Percentiles rank a stretch among this genome's conserved stretches.
Conservation (phyloP, 1,139 yeast species). For the Saccharomycopsis hybrid region DNA sequence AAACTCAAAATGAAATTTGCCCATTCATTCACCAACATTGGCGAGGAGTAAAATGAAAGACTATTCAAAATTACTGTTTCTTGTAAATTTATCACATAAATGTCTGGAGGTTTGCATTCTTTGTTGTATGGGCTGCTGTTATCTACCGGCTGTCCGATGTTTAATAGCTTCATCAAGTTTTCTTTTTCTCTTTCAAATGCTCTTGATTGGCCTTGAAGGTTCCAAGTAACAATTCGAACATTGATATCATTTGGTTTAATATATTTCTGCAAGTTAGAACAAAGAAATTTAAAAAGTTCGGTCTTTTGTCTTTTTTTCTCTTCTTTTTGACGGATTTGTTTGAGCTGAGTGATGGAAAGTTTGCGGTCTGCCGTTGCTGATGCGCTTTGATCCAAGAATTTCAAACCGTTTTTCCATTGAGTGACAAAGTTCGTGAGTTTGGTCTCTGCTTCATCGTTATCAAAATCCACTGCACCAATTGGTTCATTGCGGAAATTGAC, state of each 20-base stretch:
- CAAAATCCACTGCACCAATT: slow-evolving; percentile 14
- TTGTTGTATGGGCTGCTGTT: slow-evolving; percentile 10
- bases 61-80: slow-evolving; percentile 47
- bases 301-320: slow-evolving; percentile 14
- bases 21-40: slow-evolving; percentile 35
- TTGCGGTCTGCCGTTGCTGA: background rate
- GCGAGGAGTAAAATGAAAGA: slow-evolving; percentile 38
- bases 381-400: slow-evolving; percentile 8
- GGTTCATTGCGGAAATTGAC: slow-evolving; percentile 12
- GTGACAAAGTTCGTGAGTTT: slow-evolving; percentile 15
- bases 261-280: slow-evolving; percentile 15
- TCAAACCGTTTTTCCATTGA: slow-evolving; percentile 20
- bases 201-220: slow-evolving; percentile 16
- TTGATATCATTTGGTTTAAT: slow-evolving; percentile 15
- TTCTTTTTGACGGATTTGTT: slow-evolving; percentile 5
- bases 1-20: slow-evolving; percentile 28
- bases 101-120: slow-evolving; percentile 26
- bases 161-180: slow-evolving; percentile 1
- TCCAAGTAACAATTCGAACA: slow-evolving; percentile 20
- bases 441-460: slow-evolving; percentile 18
- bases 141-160: background rate
- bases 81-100: slow-evolving; percentile 42
- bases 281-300: slow-evolving; percentile 18
- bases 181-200: slow-evolving; percentile 11
- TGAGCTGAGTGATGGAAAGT: slow-evolving; percentile 1